These are phyloP conservation scores for Pseudomicrostroma phylloplanum DNA, from an alignment of 1,284 basidiomycete species.

Conservation along the genomic window DNA sequence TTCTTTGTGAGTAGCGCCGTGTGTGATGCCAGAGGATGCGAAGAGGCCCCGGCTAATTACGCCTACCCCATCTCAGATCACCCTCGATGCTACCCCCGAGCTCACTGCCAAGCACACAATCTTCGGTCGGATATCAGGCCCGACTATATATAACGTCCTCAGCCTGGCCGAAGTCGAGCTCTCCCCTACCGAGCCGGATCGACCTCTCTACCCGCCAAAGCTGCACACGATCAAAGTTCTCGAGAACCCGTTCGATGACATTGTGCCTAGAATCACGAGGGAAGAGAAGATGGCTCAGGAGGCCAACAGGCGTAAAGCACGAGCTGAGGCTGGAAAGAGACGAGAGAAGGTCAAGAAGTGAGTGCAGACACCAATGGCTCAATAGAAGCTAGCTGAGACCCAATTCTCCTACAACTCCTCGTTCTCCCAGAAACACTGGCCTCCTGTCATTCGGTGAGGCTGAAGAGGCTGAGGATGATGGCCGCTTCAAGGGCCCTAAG, in stretches of 20 bases:
- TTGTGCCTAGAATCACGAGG: slow-evolving; percentile 90
- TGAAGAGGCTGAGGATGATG: slow-evolving; percentile 24
- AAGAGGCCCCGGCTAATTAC: slow-evolving; percentile 32
- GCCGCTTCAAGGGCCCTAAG: slow-evolving; percentile 25
- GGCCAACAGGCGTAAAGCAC: slow-evolving; percentile 68
- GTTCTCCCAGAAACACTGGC: slow-evolving; percentile 19
- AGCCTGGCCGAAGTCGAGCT: slow-evolving; percentile 78
- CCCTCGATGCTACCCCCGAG: slow-evolving; percentile 45
- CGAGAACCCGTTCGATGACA: slow-evolving; percentile 90
- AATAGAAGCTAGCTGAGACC: not conserved
- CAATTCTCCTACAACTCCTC: not conserved
- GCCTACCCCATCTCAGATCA: slow-evolving; percentile 55
- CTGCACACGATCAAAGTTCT: slow-evolving; percentile 75
- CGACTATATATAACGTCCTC: slow-evolving; percentile 52
- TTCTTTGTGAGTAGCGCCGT: slow-evolving; percentile 39
- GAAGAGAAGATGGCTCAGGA: slow-evolving; percentile 78
- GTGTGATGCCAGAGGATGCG: not conserved
- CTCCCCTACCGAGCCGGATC: slow-evolving; percentile 58
- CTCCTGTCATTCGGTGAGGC: slow-evolving; percentile 41
- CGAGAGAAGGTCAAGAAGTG: slow-evolving; percentile 24
- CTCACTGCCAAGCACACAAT: slow-evolving; percentile 45
- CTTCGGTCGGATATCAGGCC: slow-evolving; percentile 35
- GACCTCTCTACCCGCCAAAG: slow-evolving; percentile 83
- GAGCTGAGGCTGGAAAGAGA: slow-evolving; percentile 11
- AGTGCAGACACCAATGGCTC: slow-evolving; percentile 1